These are phyloP conservation scores for Tricholoma saponaceum DNA, from an alignment of 768 basidiomycete genomes.

Conservation along the genomic window DNA sequence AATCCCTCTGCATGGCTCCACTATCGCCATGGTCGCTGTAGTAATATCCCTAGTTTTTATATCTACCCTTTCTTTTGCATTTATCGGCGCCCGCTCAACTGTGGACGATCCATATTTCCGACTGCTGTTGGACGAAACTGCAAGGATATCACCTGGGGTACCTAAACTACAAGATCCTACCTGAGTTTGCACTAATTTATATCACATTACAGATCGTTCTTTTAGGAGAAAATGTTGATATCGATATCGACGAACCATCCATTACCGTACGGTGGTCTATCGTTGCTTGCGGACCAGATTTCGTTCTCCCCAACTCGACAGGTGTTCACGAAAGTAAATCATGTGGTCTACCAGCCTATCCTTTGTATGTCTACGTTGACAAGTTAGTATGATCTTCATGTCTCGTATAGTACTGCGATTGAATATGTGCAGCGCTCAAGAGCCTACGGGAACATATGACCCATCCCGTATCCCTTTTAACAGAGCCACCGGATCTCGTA, in stretches of 20 bases:
- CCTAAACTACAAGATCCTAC: conserved; percentile 8
- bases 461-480: conserved; percentile 42
- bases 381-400: conserved; percentile 28
- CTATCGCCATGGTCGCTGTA: conserved; percentile 32
- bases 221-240: conserved; percentile 52
- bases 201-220: conserved; percentile 41
- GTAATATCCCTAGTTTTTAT: conserved; percentile 47
- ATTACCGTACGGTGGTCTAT: conserved; percentile 55
- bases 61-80: conserved; percentile 41
- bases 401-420: neutral
- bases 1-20: conserved; percentile 26
- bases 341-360: conserved; percentile 44
- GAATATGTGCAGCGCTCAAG: conserved; percentile 22
- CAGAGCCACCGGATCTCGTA: conserved; percentile 34
- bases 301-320: conserved; percentile 40
- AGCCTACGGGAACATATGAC: conserved; percentile 39
- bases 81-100: conserved; percentile 33
- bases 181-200: conserved; percentile 2
- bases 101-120: conserved; percentile 39
- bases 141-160: conserved; percentile 43
- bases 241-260: conserved; percentile 56
- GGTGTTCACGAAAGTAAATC: conserved; percentile 39
- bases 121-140: conserved; percentile 34
- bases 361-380: conserved; percentile 45
- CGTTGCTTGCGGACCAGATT: conserved; percentile 43